phyloP scores from a whole-genome alignment of 495 filamentous ascomycete species.

The Recurvomyces mirabilis region DNA sequence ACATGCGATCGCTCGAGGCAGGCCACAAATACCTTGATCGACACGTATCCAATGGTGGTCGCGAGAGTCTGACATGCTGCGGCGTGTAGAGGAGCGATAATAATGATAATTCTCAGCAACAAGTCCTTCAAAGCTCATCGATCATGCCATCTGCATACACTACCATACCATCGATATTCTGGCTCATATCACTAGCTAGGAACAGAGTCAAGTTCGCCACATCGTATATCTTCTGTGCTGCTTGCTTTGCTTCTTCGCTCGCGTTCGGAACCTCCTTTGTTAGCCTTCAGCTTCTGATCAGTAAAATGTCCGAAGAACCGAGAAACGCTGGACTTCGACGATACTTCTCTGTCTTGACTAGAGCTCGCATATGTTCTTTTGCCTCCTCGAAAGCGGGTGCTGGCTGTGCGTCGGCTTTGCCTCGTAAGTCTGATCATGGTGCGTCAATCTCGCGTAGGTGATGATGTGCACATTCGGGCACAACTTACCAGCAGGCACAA shows the following conservation, averaged over 20 bases:
- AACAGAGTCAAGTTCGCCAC: background rate
- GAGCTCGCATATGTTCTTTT: background rate
- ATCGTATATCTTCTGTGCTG: background rate
- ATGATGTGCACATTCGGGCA: background rate
- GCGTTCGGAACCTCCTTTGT: background rate
- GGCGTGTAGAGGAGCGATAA: too few species aligned
- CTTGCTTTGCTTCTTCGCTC: background rate
- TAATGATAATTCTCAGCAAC: too few species aligned
- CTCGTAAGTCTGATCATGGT: background rate
- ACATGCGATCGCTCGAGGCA: too few species aligned
- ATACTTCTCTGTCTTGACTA: background rate
- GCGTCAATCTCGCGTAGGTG: background rate
- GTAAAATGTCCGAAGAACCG: background rate
- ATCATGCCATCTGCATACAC: too few species aligned
- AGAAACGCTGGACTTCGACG: background rate
- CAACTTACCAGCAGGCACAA: background rate
- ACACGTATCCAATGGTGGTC: too few species aligned
- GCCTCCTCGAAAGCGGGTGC: background rate
- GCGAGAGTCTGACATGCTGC: too few species aligned
- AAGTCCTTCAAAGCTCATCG: too few species aligned
- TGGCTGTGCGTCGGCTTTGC: background rate
- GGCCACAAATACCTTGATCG: too few species aligned
- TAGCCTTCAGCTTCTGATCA: background rate
- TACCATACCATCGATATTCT: too few species aligned
- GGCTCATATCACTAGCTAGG: background rate